Evolutionary conservation across 257 asterid species (phyloP).

Genomic region (Solanum paucissectum): DNA sequence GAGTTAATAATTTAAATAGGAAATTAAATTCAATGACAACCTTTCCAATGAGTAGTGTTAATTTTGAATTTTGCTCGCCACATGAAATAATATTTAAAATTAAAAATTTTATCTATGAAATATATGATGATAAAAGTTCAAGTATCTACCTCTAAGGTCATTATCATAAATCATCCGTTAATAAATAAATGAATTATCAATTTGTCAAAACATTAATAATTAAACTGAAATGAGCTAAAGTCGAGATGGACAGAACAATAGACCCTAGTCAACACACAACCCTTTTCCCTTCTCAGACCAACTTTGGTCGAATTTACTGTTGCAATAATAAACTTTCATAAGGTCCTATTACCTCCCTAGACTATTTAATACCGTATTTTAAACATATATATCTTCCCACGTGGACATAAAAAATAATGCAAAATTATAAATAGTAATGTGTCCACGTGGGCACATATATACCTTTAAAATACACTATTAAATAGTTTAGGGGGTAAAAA

Average conservation of each 20-base stretch:
- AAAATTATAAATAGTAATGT: too few species aligned
- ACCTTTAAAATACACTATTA: too few species aligned
- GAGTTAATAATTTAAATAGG: neutral
- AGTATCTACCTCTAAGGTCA: neutral
- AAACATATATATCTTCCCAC: too few species aligned
- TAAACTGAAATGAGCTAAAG: neutral
- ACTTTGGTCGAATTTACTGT: too few species aligned
- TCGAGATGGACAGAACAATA: neutral
- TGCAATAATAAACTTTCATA: too few species aligned
- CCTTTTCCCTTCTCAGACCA: neutral
- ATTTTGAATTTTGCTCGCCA: neutral
- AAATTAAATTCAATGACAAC: neutral
- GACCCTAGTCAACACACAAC: neutral
- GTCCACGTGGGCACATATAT: too few species aligned
- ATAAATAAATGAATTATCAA: neutral
- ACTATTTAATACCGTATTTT: too few species aligned
- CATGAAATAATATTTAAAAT: too few species aligned
- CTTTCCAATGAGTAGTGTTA: neutral
- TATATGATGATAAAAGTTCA: neutral
- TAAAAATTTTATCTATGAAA: too few species aligned
- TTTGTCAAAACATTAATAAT: neutral
- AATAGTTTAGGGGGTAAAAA: too few species aligned
- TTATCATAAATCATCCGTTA: neutral
- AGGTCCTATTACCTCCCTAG: too few species aligned
- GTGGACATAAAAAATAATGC: too few species aligned